These are phyloP conservation scores for Solanum aculeatissimum DNA, from an alignment of 305 asterid species.

Conservation along the genomic window DNA sequence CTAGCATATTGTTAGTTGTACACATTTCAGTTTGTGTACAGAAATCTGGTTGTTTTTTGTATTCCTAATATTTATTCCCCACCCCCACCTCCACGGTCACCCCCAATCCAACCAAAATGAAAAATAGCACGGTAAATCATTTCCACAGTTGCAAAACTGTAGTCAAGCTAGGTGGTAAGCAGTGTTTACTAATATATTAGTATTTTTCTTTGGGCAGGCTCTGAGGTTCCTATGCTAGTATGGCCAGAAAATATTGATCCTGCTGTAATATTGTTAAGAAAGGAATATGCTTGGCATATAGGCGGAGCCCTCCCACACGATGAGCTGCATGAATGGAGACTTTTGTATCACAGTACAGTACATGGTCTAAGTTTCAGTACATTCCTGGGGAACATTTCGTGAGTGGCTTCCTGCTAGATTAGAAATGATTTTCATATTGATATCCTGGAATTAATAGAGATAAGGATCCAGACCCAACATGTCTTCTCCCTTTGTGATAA, in stretches of 20 bases:
- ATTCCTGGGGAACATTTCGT: constrained; percentile 71
- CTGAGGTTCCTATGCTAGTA: constrained; percentile 53
- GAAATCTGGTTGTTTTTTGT: background rate
- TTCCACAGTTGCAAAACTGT: background rate
- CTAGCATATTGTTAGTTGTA: background rate
- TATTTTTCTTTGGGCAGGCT: constrained; percentile 38
- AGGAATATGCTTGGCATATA: constrained; percentile 89
- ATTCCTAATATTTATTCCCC: background rate
- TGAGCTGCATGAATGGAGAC: constrained; percentile 75
- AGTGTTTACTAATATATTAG: background rate
- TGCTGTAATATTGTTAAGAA: constrained; percentile 45
- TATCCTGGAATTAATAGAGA: no score
- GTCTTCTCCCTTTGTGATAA: background rate
- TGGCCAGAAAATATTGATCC: constrained; percentile 34
- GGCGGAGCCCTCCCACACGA: constrained; percentile 66
- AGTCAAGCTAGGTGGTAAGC: background rate
- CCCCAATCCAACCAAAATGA: background rate
- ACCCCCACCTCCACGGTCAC: background rate
- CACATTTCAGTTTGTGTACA: background rate
- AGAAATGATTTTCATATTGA: background rate
- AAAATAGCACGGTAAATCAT: background rate
- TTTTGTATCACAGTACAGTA: constrained; percentile 64
- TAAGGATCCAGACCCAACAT: no score
- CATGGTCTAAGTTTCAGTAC: constrained; percentile 90
- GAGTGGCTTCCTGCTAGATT: constrained; percentile 18